Conservation (phyloP, 352 stramenopile genomes). For the Pythium utonaiense region DNA sequence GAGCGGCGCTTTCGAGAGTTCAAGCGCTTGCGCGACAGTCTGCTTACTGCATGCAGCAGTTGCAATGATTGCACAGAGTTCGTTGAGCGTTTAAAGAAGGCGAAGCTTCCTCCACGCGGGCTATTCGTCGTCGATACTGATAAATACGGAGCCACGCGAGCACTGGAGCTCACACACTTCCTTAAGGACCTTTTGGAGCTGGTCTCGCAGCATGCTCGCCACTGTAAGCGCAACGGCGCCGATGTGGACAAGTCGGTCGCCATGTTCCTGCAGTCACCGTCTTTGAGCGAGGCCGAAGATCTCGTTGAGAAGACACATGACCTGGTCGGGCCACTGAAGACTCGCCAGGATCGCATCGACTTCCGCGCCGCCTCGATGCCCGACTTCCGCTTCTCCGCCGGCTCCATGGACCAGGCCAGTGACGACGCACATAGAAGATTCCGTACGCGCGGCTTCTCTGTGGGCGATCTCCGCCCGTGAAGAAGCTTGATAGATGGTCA, state of each 20-base stretch:
- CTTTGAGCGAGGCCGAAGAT: slow-evolving; percentile 43
- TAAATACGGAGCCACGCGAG: slow-evolving; percentile 55
- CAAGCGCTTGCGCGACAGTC: slow-evolving; percentile 56
- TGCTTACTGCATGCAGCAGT: slow-evolving; percentile 51
- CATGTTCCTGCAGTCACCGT: slow-evolving; percentile 49
- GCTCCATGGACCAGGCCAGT: slow-evolving; percentile 11
- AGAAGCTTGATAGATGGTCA: not conserved
- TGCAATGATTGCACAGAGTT: slow-evolving; percentile 48
- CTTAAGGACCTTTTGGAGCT: slow-evolving; percentile 49
- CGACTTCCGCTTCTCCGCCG: slow-evolving; percentile 47
- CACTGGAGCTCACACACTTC: slow-evolving; percentile 64
- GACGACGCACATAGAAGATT: slow-evolving; percentile 6
- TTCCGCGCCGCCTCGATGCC: slow-evolving; percentile 63
- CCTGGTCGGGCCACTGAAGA: slow-evolving; percentile 42
- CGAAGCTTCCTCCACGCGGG: slow-evolving; percentile 42
- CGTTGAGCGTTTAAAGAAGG: slow-evolving; percentile 45
- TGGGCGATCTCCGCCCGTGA: slow-evolving; percentile 7
- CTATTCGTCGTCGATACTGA: slow-evolving; percentile 54
- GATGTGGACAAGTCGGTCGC: slow-evolving; percentile 68
- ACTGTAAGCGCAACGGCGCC: slow-evolving; percentile 40
- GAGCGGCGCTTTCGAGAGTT: slow-evolving; percentile 67
- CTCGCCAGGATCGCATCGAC: slow-evolving; percentile 65
- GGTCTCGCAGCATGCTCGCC: slow-evolving; percentile 34
- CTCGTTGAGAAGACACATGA: slow-evolving; percentile 29
- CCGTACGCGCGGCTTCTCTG: slow-evolving; percentile 21